Evolutionary conservation across 2,329 filamentous ascomycete genomes (phyloP).

Genomic region (Penicillium expansum): DNA sequence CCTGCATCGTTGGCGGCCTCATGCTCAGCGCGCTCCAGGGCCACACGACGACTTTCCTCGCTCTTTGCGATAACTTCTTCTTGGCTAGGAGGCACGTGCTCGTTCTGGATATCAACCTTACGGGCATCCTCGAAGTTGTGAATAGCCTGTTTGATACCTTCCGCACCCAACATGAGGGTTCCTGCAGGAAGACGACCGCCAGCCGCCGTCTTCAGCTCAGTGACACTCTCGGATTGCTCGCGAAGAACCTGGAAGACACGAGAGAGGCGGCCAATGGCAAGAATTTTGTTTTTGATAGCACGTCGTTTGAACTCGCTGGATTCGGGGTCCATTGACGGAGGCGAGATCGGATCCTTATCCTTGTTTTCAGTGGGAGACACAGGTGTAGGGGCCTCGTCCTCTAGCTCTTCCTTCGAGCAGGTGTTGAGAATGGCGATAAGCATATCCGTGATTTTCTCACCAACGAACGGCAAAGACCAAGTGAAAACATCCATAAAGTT

Average conservation of each 20-base stretch:
- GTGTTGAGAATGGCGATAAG: conserved; percentile 97
- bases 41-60: conserved; percentile 75
- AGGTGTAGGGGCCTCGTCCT: conserved; percentile 79
- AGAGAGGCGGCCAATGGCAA: conserved; percentile 93
- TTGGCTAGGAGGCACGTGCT: conserved; percentile 84
- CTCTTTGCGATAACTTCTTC: conserved; percentile 85
- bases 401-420: conserved; percentile 97
- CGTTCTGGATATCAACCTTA: conserved; percentile 96
- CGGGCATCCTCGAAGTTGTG: conserved; percentile 93
- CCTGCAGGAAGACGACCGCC: conserved; percentile 90
- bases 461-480: conserved; percentile 98
- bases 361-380: conserved; percentile 52
- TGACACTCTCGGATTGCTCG: conserved; percentile 94
- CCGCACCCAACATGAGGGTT: conserved; percentile 94
- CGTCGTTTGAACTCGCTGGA: conserved; percentile 91
- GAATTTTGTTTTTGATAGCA: conserved; percentile 99
- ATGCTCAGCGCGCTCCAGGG: conserved; percentile 77
- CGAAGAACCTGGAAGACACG: conserved; percentile 97
- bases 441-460: conserved; percentile 99
- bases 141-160: conserved; percentile 98
- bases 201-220: conserved; percentile 93
- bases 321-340: conserved; percentile 72
- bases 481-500: conserved; percentile 99
- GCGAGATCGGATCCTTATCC: conserved; percentile 51
- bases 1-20: conserved; percentile 92